Evolutionary conservation across 2,329 filamentous ascomycete genomes (phyloP), one percentile per base, ranked within the genome.

Genomic region (Pseudogymnoascus destructans): DNA sequence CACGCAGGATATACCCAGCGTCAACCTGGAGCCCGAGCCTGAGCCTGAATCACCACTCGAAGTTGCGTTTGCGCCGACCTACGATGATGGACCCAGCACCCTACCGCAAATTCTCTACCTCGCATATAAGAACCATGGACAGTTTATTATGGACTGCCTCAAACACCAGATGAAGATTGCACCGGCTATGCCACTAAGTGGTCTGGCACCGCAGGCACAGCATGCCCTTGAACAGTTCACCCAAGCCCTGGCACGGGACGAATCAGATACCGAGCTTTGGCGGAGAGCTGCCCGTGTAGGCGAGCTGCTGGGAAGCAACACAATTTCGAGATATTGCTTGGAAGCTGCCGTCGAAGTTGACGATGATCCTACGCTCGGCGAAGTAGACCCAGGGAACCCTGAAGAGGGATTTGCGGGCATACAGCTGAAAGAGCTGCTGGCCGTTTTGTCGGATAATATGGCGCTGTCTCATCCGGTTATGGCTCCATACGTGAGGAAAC

Each of bases 81-180:
- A 84, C 55, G 80, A 81, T 55, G 89, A 95, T 63, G 85, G 82
- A 25, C 88, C 85, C 13, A 93, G 86, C 67, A 92, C 86, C 55
- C 75, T 97, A 8, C 85, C 89, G 0, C 91, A 96, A 67, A 90
- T 95, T 9, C 78, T 97, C 17, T 96, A 95, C 67, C 79, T 98
- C 6, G 87, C 92, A 1, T 89, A 95, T 75, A 98, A 97, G 71
- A 98, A 97, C 66, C 85, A 92, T 72, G 93, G 90, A 40, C 89
- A 97, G 67, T 96, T 95, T 68, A 76, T 86, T 59, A 76, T 98
- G n/a, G 92, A 98, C 69, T 75, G 73, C 59, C 80, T 86, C 64
- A 83, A 77, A 64, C 73, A 80, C 70, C 77, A 72, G 42, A 63
- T 78, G 15, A 64, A 73, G 52, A 70, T 74, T 9, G 73, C 73